Base-by-base conservation (phyloP, 1,284 basidiomycete species). In the Cutaneotrichosporon arboriforme region DNA sequence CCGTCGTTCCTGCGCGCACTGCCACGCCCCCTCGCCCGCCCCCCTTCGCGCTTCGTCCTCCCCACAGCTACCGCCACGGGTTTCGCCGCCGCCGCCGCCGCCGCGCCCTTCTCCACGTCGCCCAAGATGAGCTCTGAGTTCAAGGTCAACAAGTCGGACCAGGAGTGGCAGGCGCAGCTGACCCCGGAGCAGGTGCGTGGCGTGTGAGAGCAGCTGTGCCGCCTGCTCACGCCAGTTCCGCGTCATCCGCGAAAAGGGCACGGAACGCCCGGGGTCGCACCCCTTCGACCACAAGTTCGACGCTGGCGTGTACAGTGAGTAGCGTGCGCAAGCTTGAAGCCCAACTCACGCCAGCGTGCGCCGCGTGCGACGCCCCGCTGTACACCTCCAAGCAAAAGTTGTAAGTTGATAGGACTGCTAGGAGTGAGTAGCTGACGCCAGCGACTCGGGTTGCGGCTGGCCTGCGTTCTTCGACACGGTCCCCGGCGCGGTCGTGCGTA, bases 391-490 rank as follows among this genome's bases (percentile, higher is more conserved):
- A 80, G 31, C 91, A 89, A 60, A 97, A 97, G 76, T 97, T 96
- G 72, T 74, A 49, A 62, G 71, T 64, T 14, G 21, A 17, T n/a
- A 48, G 4, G 37, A 26, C 18, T 2, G 14, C 21, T 3, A n/a
- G 7, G 5, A 17, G 12, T 12, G 4, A 31, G 12, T 5, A 18
- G 49, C 56, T 63, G 44, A 64, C 49, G n/a, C 14, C 45, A 74
- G 70, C 76, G 81, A 88, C 65, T 90, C 87, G 52, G 90, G 90
- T 10, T 97, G 91, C 67, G 92, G 91, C 31, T 97, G 91, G 91
- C 92, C 91, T n/a, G 91, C 91, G 1, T 97, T 93, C 80, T 97
- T 87, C 70, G 91, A 94, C 68, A 88, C 90, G 3, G 84, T 96
- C 54, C 92, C 91, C 1, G 92, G 91, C 34, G 89, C 92, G 13